These are phyloP conservation scores for Pseudopyrenochaeta lycopersici DNA, from an alignment of 2,329 filamentous ascomycete species.

Conservation along the genomic window DNA sequence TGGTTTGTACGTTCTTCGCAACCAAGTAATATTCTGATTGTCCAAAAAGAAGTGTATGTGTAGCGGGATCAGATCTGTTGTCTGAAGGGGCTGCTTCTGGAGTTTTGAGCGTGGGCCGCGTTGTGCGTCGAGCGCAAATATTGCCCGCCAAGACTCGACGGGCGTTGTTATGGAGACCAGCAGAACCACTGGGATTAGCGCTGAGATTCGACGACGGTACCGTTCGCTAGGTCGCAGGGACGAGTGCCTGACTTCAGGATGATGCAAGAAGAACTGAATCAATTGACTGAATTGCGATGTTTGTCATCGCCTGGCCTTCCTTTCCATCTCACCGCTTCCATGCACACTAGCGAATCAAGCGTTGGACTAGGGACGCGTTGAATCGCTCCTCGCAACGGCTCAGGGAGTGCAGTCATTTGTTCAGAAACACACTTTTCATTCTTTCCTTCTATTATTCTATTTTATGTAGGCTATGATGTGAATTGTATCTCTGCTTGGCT, in stretches of 20 bases:
- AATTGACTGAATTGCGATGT: not conserved
- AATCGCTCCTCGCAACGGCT: too few relatives aligned
- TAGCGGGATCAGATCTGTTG: constrained; percentile 18
- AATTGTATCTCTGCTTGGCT: too few relatives aligned
- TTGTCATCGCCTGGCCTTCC: not conserved
- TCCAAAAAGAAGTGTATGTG: constrained; percentile 17
- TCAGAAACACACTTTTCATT: too few relatives aligned
- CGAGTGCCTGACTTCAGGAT: not conserved
- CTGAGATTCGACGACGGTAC: not conserved
- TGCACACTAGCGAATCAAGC: not conserved
- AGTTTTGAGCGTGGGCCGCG: constrained; percentile 27
- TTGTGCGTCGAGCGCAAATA: constrained; percentile 36
- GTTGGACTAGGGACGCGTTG: too few relatives aligned
- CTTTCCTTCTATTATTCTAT: too few relatives aligned
- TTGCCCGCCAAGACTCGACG: constrained; percentile 20
- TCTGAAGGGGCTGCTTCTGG: constrained; percentile 19
- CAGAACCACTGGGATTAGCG: not conserved
- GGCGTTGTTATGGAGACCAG: constrained; percentile 6
- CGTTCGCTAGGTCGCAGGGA: not conserved
- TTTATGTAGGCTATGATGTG: too few relatives aligned
- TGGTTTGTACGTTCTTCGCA: constrained; percentile 7
- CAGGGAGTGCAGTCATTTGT: too few relatives aligned
- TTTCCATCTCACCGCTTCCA: not conserved
- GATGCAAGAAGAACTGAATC: not conserved
- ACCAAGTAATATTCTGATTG: constrained; percentile 7